Percentiles rank a stretch among this genome's conserved stretches.
Conservation (phyloP, 2,329 filamentous ascomycete species). For the Berkeleyomyces rouxiae region DNA sequence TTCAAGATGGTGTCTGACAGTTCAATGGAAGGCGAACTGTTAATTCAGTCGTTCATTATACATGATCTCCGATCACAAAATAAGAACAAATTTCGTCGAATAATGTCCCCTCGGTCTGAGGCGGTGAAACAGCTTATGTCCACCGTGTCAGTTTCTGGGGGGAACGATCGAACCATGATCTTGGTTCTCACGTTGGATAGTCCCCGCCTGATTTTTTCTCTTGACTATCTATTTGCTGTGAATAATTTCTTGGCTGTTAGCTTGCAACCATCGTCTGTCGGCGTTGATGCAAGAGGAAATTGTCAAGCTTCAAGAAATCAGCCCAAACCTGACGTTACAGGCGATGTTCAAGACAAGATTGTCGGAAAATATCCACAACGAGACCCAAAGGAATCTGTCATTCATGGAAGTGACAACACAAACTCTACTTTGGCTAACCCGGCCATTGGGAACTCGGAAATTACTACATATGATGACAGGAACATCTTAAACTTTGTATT, state of each 20-base stretch:
- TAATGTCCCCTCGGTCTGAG: slow-evolving; percentile 94
- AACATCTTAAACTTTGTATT: slow-evolving; percentile 60
- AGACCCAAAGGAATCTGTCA: background rate
- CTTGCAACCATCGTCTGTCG: slow-evolving; percentile 43
- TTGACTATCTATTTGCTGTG: slow-evolving; percentile 88
- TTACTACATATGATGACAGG: background rate
- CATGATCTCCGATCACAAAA: slow-evolving; percentile 77
- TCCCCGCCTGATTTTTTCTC: slow-evolving; percentile 79
- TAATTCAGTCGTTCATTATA: slow-evolving; percentile 90
- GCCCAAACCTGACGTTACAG: slow-evolving; percentile 33
- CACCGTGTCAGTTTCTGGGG: slow-evolving; percentile 74
- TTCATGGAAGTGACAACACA: slow-evolving; percentile 24
- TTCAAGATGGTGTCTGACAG: slow-evolving; percentile 83
- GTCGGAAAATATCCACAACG: too few relatives aligned
- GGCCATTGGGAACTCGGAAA: slow-evolving; percentile 18
- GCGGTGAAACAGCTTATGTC: slow-evolving; percentile 98
- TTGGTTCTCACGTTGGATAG: slow-evolving; percentile 90
- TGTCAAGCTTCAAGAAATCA: background rate
- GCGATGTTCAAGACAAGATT: slow-evolving; percentile 21
- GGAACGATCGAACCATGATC: slow-evolving; percentile 60
- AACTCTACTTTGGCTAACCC: background rate
- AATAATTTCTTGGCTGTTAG: slow-evolving; percentile 67
- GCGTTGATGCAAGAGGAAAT: slow-evolving; percentile 31
- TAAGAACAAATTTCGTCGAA: slow-evolving; percentile 90
- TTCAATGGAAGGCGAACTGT: slow-evolving; percentile 78